Conservation (phyloP, 768 basidiomycete species). For the Lentinus tigrinus region DNA sequence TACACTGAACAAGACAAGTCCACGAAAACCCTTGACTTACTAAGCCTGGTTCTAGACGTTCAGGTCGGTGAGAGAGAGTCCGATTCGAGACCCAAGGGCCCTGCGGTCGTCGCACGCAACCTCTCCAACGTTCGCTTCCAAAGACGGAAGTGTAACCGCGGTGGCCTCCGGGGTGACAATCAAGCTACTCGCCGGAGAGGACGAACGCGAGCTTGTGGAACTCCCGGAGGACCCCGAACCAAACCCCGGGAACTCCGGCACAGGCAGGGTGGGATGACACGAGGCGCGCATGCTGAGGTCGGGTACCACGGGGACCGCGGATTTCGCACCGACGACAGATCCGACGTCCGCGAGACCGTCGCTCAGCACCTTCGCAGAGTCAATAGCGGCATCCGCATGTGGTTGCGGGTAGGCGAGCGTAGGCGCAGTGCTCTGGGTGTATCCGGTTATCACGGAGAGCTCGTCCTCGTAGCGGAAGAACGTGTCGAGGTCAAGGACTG, state of each 20-base stretch:
- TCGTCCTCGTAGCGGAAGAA: conserved; percentile 23
- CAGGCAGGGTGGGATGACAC: neutral
- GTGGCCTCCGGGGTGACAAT: neutral
- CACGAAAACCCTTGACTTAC: no score
- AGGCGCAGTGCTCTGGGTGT: neutral
- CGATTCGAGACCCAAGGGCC: no score
- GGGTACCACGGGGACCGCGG: neutral
- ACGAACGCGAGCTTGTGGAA: neutral
- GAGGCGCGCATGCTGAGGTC: neutral
- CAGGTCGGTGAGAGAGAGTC: no score
- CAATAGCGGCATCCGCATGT: neutral
- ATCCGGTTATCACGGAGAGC: neutral
- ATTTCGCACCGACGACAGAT: neutral
- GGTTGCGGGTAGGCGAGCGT: neutral
- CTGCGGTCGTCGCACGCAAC: neutral
- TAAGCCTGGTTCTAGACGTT: no score
- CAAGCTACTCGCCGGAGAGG: neutral
- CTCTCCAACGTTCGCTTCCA: neutral
- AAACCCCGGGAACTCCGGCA: neutral
- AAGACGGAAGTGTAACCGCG: neutral
- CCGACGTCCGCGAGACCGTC: neutral
- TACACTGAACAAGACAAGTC: no score
- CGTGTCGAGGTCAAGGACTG: conserved; percentile 18
- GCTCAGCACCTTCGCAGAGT: neutral
- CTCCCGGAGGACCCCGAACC: neutral